Percentiles rank a stretch among this genome's conserved stretches.
Evolutionary conservation across 208 protist genomes (phyloP).

Genomic region (Novymonas esmeraldas): DNA sequence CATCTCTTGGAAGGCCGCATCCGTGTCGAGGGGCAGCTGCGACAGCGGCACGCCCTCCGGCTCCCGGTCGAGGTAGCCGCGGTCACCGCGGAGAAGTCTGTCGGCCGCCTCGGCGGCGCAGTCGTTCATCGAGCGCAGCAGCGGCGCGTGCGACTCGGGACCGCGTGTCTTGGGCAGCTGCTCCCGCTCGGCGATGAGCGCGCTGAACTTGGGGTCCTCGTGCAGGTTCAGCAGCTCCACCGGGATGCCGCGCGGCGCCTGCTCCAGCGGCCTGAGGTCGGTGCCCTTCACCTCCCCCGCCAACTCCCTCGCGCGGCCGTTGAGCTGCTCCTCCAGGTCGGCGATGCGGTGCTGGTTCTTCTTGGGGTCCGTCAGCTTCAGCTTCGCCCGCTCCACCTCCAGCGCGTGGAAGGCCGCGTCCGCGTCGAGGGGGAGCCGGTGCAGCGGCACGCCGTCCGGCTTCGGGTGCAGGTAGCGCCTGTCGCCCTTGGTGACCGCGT

Average conservation of each 20-base stretch:
- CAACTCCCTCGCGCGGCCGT: constrained; percentile 55
- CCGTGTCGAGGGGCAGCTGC: constrained; percentile 60
- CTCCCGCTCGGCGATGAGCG: constrained; percentile 51
- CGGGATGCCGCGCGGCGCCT: constrained; percentile 59
- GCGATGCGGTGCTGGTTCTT: constrained; percentile 59
- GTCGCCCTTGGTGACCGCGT: constrained; percentile 56
- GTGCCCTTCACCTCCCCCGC: constrained; percentile 46
- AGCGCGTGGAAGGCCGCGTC: constrained; percentile 57
- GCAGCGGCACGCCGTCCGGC: constrained; percentile 57
- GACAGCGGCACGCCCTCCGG: constrained; percentile 64
- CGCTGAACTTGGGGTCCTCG: constrained; percentile 52
- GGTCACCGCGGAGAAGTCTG: constrained; percentile 54
- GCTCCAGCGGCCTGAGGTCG: constrained; percentile 54
- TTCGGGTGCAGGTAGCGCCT: constrained; percentile 61
- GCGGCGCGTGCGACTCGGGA: constrained; percentile 15
- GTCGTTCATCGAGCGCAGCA: constrained; percentile 43
- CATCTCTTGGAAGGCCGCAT: constrained; percentile 54
- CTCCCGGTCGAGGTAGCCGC: constrained; percentile 70
- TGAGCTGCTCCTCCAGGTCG: constrained; percentile 58
- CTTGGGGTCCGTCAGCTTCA: constrained; percentile 55
- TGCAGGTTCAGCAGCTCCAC: constrained; percentile 71
- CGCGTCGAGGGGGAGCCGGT: constrained; percentile 59
- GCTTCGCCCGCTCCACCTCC: constrained; percentile 58
- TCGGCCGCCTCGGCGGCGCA: constrained; percentile 53
- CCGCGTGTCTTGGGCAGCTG: constrained; percentile 26